Evolutionary conservation across 2,329 filamentous ascomycete genomes (phyloP).

Genomic region (Penicillium freii): DNA sequence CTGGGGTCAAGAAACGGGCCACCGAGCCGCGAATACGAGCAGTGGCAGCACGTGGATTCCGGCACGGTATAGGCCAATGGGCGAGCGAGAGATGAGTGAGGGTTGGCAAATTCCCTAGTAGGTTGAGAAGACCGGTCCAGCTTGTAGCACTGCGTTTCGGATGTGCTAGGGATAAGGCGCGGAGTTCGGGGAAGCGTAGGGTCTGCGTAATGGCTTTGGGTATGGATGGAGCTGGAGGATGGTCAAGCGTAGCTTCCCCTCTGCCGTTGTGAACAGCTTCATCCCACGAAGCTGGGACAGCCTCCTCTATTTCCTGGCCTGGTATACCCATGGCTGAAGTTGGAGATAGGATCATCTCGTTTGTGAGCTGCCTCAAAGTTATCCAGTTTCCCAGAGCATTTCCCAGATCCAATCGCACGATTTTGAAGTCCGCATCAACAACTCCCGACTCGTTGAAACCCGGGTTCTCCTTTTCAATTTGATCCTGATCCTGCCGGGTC

Average conservation of each 20-base stretch:
- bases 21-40: constrained; percentile 44
- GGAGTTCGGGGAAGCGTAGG: constrained; percentile 53
- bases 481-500: constrained; percentile 11
- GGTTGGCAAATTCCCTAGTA: constrained; percentile 54
- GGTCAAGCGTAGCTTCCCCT: not conserved
- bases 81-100: constrained; percentile 63
- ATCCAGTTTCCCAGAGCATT: constrained; percentile 51
- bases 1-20: constrained; percentile 41
- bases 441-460: constrained; percentile 4
- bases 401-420: constrained; percentile 54
- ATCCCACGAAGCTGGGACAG: constrained; percentile 45
- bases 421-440: constrained; percentile 38
- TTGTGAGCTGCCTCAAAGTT: constrained; percentile 48
- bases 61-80: constrained; percentile 59
- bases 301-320: constrained; percentile 10
- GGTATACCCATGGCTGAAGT: constrained; percentile 3
- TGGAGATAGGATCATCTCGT: constrained; percentile 41
- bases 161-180: constrained; percentile 58
- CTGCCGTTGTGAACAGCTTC: constrained; percentile 22
- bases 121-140: constrained; percentile 55
- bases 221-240: constrained; percentile 5
- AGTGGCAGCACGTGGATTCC: constrained; percentile 54
- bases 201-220: constrained; percentile 25
- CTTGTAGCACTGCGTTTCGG: constrained; percentile 45
- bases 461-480: constrained; percentile 7